Percentiles rank a stretch among this genome's conserved stretches.
Evolutionary conservation across 2,329 filamentous ascomycete species (phyloP).

Genomic region (Fusarium nanum): DNA sequence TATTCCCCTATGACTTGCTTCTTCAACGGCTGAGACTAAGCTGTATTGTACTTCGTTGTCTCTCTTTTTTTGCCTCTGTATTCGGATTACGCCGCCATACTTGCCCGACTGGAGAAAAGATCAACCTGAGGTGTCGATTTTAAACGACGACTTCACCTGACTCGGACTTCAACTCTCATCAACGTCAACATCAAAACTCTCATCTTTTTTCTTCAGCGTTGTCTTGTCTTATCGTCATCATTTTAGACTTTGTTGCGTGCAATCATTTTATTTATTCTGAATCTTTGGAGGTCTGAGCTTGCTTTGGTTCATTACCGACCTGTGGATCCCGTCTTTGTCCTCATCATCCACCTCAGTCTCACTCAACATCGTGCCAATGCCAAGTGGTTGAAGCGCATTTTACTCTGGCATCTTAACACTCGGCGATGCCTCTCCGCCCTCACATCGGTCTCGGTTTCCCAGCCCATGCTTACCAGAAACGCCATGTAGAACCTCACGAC

Average conservation of each 20-base stretch:
- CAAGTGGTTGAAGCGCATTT: constrained; percentile 32
- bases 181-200: constrained; percentile 3
- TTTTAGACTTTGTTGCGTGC: background rate
- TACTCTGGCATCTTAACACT: background rate
- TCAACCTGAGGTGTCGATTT: constrained; percentile 40
- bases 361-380: constrained; percentile 29
- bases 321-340: constrained; percentile 8
- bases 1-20: background rate
- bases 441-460: constrained; percentile 47
- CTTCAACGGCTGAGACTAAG: background rate
- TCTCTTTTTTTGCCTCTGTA: constrained; percentile 2
- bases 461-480: constrained; percentile 50
- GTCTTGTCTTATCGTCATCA: constrained; percentile 16
- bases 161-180: background rate
- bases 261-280: background rate
- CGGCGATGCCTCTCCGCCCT: constrained; percentile 52
- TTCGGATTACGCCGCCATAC: constrained; percentile 9
- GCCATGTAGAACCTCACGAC: constrained; percentile 63
- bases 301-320: constrained; percentile 5
- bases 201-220: constrained; percentile 10
- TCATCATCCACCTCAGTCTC: constrained; percentile 12
- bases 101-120: constrained; percentile 25
- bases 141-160: constrained; percentile 22
- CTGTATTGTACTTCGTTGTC: background rate
- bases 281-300: constrained; percentile 13